Evolutionary conservation across 176 grass and related monocot species (phyloP).

Genomic region (Saccharum spontaneum): DNA sequence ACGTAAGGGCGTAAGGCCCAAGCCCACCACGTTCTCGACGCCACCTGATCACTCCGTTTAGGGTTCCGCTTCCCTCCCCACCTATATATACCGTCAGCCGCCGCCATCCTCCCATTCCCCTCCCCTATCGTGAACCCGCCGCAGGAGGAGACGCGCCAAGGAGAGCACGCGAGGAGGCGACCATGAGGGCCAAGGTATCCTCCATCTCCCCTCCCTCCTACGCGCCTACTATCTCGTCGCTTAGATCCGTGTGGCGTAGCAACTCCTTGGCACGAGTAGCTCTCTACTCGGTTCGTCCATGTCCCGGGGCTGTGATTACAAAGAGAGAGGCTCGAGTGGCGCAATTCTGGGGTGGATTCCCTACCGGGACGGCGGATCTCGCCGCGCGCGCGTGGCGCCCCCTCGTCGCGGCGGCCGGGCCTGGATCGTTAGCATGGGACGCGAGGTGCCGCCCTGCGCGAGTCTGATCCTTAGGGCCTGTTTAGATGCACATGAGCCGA

Average conservation of each 20-base stretch:
- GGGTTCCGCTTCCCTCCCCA: slow-evolving; percentile 20
- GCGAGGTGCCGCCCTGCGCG: slow-evolving; percentile 33
- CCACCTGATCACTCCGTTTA: not conserved
- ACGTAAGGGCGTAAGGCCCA: not conserved
- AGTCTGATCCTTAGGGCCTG: not conserved
- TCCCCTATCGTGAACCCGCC: not conserved
- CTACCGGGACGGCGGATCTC: slow-evolving; percentile 13
- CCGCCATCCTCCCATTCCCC: not conserved
- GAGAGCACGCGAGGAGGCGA: slow-evolving; percentile 21
- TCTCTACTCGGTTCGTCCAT: not conserved
- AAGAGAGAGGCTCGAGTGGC: slow-evolving; percentile 58
- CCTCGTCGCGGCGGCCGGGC: not conserved
- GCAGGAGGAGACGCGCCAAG: slow-evolving; percentile 18
- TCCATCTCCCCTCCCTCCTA: not conserved
- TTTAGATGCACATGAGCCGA: not conserved
- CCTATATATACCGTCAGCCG: slow-evolving; percentile 23
- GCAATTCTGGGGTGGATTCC: not conserved
- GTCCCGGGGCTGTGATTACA: slow-evolving; percentile 45
- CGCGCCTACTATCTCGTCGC: not conserved
- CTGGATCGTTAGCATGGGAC: not conserved
- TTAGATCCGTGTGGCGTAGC: not conserved
- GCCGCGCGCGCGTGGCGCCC: not conserved
- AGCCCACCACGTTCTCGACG: not conserved
- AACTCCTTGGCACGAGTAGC: not conserved
- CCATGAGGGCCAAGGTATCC: slow-evolving; percentile 78